Conservation (phyloP, 768 basidiomycete species). For the Chlorophyllum brunneum region DNA sequence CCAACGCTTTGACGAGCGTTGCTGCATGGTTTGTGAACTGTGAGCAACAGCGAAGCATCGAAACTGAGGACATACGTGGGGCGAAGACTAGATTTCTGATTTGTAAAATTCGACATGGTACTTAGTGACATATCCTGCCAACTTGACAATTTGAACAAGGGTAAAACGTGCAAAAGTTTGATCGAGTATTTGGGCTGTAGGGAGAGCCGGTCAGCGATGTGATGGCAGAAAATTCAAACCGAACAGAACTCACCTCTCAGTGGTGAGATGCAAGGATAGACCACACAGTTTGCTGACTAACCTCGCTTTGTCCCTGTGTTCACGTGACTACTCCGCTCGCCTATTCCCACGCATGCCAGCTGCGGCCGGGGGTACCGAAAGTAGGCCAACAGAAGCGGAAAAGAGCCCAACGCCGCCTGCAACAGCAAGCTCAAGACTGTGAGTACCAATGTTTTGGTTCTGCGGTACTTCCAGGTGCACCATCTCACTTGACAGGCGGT, state of each 20-base stretch:
- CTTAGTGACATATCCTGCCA: slow-evolving; percentile 82
- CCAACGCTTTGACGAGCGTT: slow-evolving; percentile 97
- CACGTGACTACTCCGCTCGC: slow-evolving; percentile 18
- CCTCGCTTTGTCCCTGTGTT: neutral
- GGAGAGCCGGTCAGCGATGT: neutral
- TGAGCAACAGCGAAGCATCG: slow-evolving; percentile 15
- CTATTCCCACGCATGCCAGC: slow-evolving; percentile 12
- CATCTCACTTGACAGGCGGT: neutral
- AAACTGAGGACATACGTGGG: slow-evolving; percentile 63
- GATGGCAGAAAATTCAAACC: slow-evolving; percentile 4
- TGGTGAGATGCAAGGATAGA: slow-evolving; percentile 16
- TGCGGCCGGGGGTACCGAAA: neutral
- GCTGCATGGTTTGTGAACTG: slow-evolving; percentile 44
- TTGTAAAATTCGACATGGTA: slow-evolving; percentile 66
- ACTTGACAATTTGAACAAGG: slow-evolving; percentile 53
- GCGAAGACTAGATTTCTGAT: slow-evolving; percentile 89
- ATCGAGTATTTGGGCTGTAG: slow-evolving; percentile 14
- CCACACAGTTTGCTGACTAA: slow-evolving; percentile 23
- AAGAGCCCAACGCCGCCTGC: slow-evolving; percentile 30
- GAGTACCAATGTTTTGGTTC: slow-evolving; percentile 23
- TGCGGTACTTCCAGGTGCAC: slow-evolving; percentile 6
- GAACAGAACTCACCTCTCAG: slow-evolving; percentile 10
- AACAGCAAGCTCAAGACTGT: slow-evolving; percentile 38
- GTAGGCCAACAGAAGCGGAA: slow-evolving; percentile 15
- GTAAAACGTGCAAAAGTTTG: slow-evolving; percentile 6